A percentile compares a stretch with the other conserved stretches of the same genome.
Conservation (phyloP, 371 early-diverging fungal species). For the Mucor piriformis region DNA sequence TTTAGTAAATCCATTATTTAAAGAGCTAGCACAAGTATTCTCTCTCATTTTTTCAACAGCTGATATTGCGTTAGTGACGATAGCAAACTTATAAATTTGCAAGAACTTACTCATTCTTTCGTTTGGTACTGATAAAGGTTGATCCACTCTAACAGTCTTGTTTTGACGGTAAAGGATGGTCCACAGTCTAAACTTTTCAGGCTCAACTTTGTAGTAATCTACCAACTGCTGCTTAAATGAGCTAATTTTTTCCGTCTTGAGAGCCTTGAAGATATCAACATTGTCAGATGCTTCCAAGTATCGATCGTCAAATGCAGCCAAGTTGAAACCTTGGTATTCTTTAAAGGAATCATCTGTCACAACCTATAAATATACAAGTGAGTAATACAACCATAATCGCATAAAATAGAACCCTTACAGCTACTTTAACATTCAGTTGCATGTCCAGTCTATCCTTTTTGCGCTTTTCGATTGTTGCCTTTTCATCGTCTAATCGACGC, state of each 20-base stretch:
- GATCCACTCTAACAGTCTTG: conserved; percentile 83
- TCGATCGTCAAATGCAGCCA: conserved; percentile 71
- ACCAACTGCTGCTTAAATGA: conserved; percentile 59
- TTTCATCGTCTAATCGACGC: conserved; percentile 63
- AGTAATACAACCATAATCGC: conserved; percentile 21
- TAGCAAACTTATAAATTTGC: too few species aligned
- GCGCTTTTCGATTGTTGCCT: conserved; percentile 53
- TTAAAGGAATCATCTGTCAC: conserved; percentile 67
- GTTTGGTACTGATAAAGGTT: conserved; percentile 52
- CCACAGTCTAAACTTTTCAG: conserved; percentile 83
- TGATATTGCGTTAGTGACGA: conserved; percentile 12
- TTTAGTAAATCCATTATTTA: conserved; percentile 34
- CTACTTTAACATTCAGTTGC: conserved; percentile 68
- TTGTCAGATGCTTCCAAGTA: conserved; percentile 35
- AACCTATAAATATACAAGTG: conserved; percentile 17
- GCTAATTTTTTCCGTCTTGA: conserved; percentile 61
- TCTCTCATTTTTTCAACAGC: conserved; percentile 40
- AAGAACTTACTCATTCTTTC: conserved; percentile 45
- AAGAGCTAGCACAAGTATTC: conserved; percentile 16
- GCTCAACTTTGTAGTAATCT: conserved; percentile 49
- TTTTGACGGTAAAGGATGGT: conserved; percentile 79
- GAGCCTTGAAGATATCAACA: conserved; percentile 51
- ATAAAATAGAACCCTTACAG: conserved; percentile 38
- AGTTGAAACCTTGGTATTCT: conserved; percentile 81
- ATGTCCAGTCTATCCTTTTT: conserved; percentile 73